Percentiles rank a stretch among this genome's conserved stretches.
Evolutionary conservation across 2,329 filamentous ascomycete species (phyloP).

Genomic region (Exophiala alcalophila): DNA sequence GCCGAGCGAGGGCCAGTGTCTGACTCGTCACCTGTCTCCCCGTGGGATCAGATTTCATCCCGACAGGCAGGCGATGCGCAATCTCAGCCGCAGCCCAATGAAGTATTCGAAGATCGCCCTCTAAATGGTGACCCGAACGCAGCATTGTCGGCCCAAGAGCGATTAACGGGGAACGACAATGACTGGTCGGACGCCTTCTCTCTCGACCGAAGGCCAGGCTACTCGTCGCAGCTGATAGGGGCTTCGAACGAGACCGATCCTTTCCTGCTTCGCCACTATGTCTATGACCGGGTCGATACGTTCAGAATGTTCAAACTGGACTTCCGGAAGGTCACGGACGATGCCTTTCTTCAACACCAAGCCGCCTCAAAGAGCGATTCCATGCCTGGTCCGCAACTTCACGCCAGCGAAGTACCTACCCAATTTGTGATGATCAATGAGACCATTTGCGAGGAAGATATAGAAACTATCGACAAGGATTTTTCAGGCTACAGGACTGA

Average conservation of each 20-base stretch:
- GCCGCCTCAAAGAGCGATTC: neutral
- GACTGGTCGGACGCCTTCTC: constrained; percentile 14
- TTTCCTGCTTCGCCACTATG: constrained; percentile 16
- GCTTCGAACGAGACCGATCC: constrained; percentile 15
- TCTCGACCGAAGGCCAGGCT: constrained; percentile 15
- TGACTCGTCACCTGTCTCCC: too few relatives aligned
- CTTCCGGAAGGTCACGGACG: constrained; percentile 15
- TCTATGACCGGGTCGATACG: constrained; percentile 14
- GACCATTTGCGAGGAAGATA: constrained; percentile 14
- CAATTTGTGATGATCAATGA: constrained; percentile 16
- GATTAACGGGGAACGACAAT: too few relatives aligned
- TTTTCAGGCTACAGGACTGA: constrained; percentile 15
- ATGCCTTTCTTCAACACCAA: constrained; percentile 6
- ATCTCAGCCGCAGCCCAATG: too few relatives aligned
- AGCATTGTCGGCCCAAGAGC: too few relatives aligned
- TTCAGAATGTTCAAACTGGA: constrained; percentile 17
- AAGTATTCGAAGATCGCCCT: too few relatives aligned
- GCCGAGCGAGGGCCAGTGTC: too few relatives aligned
- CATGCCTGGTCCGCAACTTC: constrained; percentile 9
- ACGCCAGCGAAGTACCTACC: constrained; percentile 10
- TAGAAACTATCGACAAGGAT: constrained; percentile 13
- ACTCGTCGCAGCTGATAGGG: constrained; percentile 14
- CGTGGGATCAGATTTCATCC: too few relatives aligned
- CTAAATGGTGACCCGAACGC: too few relatives aligned
- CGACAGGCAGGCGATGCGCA: too few relatives aligned